Evolutionary conservation across 2,329 filamentous ascomycete genomes (phyloP).

Genomic region (Knufia fluminis): DNA sequence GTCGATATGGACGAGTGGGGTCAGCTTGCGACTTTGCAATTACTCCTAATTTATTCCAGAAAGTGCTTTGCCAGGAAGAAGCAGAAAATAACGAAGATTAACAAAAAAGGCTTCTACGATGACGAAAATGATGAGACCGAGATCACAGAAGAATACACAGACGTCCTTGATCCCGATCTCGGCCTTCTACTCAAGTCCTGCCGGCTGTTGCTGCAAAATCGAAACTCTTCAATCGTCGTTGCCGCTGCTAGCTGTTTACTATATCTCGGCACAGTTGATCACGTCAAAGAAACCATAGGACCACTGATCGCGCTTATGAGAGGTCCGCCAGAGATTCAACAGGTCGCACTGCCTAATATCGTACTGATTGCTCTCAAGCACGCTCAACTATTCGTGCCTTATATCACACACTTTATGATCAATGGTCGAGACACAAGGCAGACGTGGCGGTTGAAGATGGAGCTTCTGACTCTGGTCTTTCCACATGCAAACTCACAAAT

Average conservation of each 20-base stretch:
- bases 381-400: constrained; percentile 74
- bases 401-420: constrained; percentile 82
- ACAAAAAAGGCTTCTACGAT: constrained; percentile 71
- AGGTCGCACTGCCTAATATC: constrained; percentile 86
- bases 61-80: constrained; percentile 73
- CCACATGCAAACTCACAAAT: constrained; percentile 65
- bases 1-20: constrained; percentile 99
- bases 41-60: constrained; percentile 77
- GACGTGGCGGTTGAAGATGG: constrained; percentile 86
- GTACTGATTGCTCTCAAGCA: constrained; percentile 76
- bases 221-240: constrained; percentile 86
- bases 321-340: constrained; percentile 75
- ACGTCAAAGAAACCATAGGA: constrained; percentile 66
- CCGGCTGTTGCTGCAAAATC: constrained; percentile 76
- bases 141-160: constrained; percentile 43
- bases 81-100: constrained; percentile 46
- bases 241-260: constrained; percentile 78
- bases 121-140: constrained; percentile 47
- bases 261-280: constrained; percentile 69
- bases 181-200: constrained; percentile 70
- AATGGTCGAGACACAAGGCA: constrained; percentile 67
- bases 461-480: constrained; percentile 83
- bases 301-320: constrained; percentile 79
- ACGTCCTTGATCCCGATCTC: constrained; percentile 69
- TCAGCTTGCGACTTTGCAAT: constrained; percentile 69